Conservation (phyloP, 257 asterid species). For the Jacaranda mimosifolia region DNA sequence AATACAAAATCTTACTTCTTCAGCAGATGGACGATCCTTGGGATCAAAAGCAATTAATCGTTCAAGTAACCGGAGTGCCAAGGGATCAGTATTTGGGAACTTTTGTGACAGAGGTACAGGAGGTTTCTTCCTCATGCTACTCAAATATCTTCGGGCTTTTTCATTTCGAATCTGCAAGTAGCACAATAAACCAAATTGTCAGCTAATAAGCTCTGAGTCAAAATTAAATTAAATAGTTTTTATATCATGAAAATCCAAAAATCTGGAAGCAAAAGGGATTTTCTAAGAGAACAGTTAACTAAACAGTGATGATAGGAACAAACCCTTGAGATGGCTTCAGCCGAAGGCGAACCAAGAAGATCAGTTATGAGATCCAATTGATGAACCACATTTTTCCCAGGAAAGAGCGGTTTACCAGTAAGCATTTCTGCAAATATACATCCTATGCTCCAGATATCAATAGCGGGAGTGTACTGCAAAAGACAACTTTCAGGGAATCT, state of each 20-base stretch:
- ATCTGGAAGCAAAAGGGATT: background rate
- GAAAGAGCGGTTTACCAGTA: conserved; percentile 70
- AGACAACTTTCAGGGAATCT: conserved; percentile 20
- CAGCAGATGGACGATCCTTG: conserved; percentile 78
- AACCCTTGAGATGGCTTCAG: conserved; percentile 75
- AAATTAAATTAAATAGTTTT: background rate
- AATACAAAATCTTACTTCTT: conserved; percentile 52
- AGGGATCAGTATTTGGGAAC: conserved; percentile 71
- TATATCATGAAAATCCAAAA: background rate
- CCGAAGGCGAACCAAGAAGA: conserved; percentile 75
- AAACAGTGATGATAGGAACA: conserved; percentile 35
- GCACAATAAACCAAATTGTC: conserved; percentile 16
- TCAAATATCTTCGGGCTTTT: conserved; percentile 76
- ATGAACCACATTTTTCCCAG: conserved; percentile 73
- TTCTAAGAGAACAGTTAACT: background rate
- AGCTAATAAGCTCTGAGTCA: conserved; percentile 3
- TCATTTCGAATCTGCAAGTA: conserved; percentile 76
- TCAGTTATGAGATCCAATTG: conserved; percentile 85
- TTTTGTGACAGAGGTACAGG: conserved; percentile 62
- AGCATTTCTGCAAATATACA: conserved; percentile 85
- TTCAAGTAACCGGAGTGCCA: conserved; percentile 73
- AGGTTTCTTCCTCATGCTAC: conserved; percentile 65
- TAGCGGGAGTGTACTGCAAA: conserved; percentile 80
- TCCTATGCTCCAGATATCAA: conserved; percentile 87
- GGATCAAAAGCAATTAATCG: conserved; percentile 82